Evolutionary conservation across 768 basidiomycete species (phyloP).

Genomic region (Podaxis sp.): DNA sequence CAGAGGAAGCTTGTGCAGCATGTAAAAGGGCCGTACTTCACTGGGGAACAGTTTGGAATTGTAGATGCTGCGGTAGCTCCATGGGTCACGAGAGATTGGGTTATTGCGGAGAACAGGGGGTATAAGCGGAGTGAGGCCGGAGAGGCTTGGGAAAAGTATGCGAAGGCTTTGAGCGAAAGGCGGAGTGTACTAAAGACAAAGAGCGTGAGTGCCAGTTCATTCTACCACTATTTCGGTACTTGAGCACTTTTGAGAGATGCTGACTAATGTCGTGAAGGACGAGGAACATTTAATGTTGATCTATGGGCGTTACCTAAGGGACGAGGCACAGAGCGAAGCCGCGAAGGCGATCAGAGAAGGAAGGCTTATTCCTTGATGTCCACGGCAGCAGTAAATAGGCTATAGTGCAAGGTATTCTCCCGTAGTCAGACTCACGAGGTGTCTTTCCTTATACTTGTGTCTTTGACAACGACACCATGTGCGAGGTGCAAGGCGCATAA

Average conservation of each 20-base stretch:
- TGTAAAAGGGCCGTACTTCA: constrained; percentile 53
- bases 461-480: no score
- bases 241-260: neutral
- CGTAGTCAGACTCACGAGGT: no score
- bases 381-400: no score
- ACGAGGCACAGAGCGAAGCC: constrained; percentile 55
- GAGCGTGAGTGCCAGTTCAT: constrained; percentile 29
- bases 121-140: constrained; percentile 45
- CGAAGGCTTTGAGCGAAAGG: constrained; percentile 38
- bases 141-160: constrained; percentile 45
- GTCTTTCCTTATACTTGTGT: no score
- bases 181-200: constrained; percentile 47
- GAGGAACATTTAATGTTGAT: constrained; percentile 44
- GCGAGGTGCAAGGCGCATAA: no score
- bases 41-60: constrained; percentile 51
- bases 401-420: no score
- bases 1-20: constrained; percentile 31
- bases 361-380: constrained; percentile 35
- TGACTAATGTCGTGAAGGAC: constrained; percentile 14
- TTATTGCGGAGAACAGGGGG: constrained; percentile 48
- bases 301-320: constrained; percentile 53
- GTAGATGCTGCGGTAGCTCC: constrained; percentile 59
- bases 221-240: neutral
- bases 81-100: constrained; percentile 49
- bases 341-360: constrained; percentile 52